Base-by-base conservation (phyloP, 352 stramenopile species). In the Globisporangium nodosum region DNA sequence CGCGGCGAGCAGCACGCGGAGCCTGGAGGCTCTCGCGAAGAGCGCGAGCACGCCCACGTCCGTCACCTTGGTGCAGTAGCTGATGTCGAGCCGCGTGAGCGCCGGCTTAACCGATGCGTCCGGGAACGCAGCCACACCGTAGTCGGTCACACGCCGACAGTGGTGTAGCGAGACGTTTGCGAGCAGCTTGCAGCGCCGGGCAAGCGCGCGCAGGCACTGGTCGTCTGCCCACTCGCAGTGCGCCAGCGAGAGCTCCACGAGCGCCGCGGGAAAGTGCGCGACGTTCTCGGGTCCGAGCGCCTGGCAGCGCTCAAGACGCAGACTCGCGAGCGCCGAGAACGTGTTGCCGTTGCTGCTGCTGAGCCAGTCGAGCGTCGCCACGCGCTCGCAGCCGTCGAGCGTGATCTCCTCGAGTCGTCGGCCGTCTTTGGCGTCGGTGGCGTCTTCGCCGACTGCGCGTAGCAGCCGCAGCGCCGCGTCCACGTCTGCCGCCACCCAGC, bases 221-320 rank as follows among this genome's bases (percentile, higher is more conserved):
- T 91, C 81, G 48, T 86, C 77, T 9, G 87, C 68, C 81, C 81
- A 91, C 24, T 88, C 78, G 37, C 78, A 91, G 27, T 80, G 70
- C 16, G 72, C 73, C n/a, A 89, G 66, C 33, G 84, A 68, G 50
- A 91, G 48, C 40, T 84, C 71, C 1, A 64, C 67, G 13, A 89
- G 66, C 2, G 55, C 45, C 12, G 27, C 5, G 0, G 72, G 69
- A 0, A 81, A 63, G 5, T 54, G 8, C 1, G 6, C 12, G 12
- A 73, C 35, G 37, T 61, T 40, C 18, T 64, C 54, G 11, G 48
- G 5, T 1, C 52, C 58, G 18, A 81, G 52, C 6, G 9, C 56
- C 6, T 57, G 50, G 43, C 72, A 81, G 45, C 45, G 56, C 13
- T 56, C 58, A 0, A 81, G 43, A 8, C 58, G 58, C 24, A 81